Percentiles rank a stretch among this genome's conserved stretches.
Evolutionary conservation across 2,329 filamentous ascomycete species (phyloP).

Genomic region (Tolypocladium tundrense): DNA sequence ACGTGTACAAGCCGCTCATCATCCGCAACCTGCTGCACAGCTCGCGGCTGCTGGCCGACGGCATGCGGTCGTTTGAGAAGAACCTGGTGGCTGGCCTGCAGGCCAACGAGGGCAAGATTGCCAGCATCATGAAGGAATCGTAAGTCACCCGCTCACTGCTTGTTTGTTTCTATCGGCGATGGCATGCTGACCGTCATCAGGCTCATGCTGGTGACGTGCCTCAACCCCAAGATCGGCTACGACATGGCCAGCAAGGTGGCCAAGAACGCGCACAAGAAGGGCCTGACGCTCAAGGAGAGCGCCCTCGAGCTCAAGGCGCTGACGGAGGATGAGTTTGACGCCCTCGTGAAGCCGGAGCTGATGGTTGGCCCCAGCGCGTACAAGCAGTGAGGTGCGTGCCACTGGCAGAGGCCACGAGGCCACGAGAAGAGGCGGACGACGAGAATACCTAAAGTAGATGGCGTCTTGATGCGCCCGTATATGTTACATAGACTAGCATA

Average conservation of each 20-base stretch:
- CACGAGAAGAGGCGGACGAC: background rate
- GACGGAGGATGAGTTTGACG: constrained; percentile 81
- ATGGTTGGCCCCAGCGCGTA: constrained; percentile 77
- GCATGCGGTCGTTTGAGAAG: constrained; percentile 91
- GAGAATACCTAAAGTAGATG: background rate
- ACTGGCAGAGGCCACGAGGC: background rate
- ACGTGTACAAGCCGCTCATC: constrained; percentile 96
- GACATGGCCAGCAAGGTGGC: constrained; percentile 96
- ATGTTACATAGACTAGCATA: background rate
- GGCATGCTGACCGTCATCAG: constrained; percentile 30
- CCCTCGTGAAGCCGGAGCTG: constrained; percentile 81
- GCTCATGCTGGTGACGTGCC: constrained; percentile 95
- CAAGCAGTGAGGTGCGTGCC: constrained; percentile 25
- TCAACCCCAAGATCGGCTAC: constrained; percentile 95
- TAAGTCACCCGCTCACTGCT: constrained; percentile 33
- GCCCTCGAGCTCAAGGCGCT: constrained; percentile 89
- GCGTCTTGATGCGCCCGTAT: background rate
- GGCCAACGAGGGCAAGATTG: constrained; percentile 90
- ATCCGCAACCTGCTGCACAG: constrained; percentile 95
- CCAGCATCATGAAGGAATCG: constrained; percentile 87
- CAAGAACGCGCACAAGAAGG: constrained; percentile 99
- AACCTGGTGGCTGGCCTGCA: constrained; percentile 81
- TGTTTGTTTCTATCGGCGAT: background rate
- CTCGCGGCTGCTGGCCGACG: constrained; percentile 75
- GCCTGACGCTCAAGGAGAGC: constrained; percentile 82